Conservation (phyloP, 2,329 filamentous ascomycete species). For the Rhynchosporium graminicola region DNA sequence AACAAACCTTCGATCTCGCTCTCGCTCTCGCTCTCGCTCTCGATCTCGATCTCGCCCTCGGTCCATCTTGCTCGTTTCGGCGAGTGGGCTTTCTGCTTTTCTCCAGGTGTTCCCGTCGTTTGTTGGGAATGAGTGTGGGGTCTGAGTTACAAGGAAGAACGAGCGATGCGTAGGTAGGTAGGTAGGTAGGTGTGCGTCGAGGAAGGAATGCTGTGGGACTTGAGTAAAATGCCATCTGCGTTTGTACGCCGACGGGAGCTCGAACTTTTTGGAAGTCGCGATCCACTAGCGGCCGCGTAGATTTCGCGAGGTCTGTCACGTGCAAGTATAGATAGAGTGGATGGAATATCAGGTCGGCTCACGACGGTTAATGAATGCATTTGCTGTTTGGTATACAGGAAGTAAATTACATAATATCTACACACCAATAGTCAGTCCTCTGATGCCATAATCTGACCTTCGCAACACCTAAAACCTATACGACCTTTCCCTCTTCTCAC, state of each 20-base stretch:
- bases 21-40: too few relatives aligned
- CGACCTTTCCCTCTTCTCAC: slow-evolving; percentile 52
- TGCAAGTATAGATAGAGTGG: not conserved
- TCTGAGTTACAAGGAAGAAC: not conserved
- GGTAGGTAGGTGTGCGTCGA: not conserved
- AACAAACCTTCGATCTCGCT: slow-evolving; percentile 44
- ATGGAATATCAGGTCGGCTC: too few relatives aligned
- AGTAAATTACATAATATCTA: slow-evolving; percentile 22
- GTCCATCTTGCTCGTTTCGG: slow-evolving; percentile 24
- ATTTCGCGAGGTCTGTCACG: slow-evolving; percentile 4
- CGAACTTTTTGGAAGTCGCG: slow-evolving; percentile 13
- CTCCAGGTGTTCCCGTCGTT: not conserved
- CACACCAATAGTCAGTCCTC: not conserved
- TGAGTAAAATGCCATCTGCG: not conserved
- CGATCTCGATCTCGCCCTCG: slow-evolving; percentile 45
- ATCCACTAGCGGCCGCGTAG: slow-evolving; percentile 13
- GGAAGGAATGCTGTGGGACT: not conserved
- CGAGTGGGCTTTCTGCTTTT: not conserved
- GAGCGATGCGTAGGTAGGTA: not conserved
- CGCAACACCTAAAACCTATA: slow-evolving; percentile 35
- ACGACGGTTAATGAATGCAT: slow-evolving; percentile 1
- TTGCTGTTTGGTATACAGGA: slow-evolving; percentile 27
- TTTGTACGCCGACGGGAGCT: not conserved
- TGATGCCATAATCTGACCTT: slow-evolving; percentile 18
- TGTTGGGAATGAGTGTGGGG: not conserved